These are phyloP conservation scores for Triglochin maritima DNA, from an alignment of 106 monocot genomes.

Conservation along the genomic window DNA sequence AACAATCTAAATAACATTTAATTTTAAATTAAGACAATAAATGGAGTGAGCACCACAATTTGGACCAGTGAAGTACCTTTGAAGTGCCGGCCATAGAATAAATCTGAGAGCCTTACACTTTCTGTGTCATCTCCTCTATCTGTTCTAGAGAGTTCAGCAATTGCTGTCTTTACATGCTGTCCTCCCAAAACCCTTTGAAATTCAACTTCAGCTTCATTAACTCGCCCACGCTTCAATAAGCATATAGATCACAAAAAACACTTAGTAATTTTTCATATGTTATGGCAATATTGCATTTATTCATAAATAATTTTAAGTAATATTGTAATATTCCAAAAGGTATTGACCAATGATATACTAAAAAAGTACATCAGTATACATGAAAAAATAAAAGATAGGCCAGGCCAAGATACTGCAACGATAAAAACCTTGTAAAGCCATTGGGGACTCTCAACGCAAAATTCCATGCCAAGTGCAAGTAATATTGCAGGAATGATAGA, in stretches of 20 bases:
- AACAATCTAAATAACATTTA: background rate
- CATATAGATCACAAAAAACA: background rate
- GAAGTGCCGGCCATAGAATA: conserved; percentile 65
- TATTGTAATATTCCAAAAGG: background rate
- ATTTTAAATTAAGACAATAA: conserved; percentile 29
- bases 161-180: conserved; percentile 61
- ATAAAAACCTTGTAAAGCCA: conserved; percentile 87
- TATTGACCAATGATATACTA: too few species aligned
- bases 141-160: conserved; percentile 60
- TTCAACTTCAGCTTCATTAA: conserved; percentile 73
- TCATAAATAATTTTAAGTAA: background rate
- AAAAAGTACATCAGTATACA: background rate
- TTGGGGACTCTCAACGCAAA: conserved; percentile 92
- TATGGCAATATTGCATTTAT: background rate
- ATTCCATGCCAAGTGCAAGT: conserved; percentile 76
- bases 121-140: conserved; percentile 77
- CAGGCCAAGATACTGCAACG: background rate
- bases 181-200: conserved; percentile 79
- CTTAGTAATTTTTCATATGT: background rate
- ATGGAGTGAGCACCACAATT: too few species aligned
- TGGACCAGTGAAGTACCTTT: conserved; percentile 28
- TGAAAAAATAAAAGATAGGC: background rate
- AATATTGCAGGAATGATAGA: conserved; percentile 62
- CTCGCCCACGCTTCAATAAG: conserved; percentile 51
- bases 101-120: conserved; percentile 51